These are phyloP conservation scores for Lepraria neglecta DNA, from an alignment of 495 filamentous ascomycete genomes.

Conservation along the genomic window DNA sequence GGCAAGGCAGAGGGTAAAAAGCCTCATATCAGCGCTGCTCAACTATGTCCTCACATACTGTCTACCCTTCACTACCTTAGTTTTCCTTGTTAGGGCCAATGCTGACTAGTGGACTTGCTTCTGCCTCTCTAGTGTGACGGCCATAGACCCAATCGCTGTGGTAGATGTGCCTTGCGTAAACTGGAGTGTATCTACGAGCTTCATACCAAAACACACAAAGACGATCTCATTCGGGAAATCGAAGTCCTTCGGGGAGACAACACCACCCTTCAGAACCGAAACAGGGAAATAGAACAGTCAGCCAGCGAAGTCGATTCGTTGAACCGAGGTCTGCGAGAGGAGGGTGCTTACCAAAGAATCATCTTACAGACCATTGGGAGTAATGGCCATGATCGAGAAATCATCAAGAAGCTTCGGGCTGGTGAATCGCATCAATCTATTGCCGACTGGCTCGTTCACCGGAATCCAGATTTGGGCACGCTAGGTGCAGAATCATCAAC, in stretches of 20 bases:
- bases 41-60: not conserved
- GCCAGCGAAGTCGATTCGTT: slow-evolving; percentile 1
- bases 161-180: slow-evolving; percentile 21
- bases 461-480: slow-evolving; percentile 23
- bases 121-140: slow-evolving; percentile 25
- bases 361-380: slow-evolving; percentile 33
- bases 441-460: slow-evolving; percentile 33
- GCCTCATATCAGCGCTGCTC: not conserved
- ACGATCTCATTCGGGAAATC: slow-evolving; percentile 26
- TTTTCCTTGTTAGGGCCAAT: not conserved
- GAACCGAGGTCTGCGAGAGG: slow-evolving; percentile 19
- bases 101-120: slow-evolving; percentile 14
- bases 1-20: slow-evolving; percentile 26
- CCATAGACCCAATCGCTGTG: slow-evolving; percentile 18
- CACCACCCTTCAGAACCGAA: slow-evolving; percentile 18
- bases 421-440: slow-evolving; percentile 34
- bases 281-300: slow-evolving; percentile 17
- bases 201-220: slow-evolving; percentile 28
- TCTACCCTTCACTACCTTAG: not conserved
- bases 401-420: slow-evolving; percentile 31
- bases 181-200: slow-evolving; percentile 26
- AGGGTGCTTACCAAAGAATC: slow-evolving; percentile 31
- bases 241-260: slow-evolving; percentile 22
- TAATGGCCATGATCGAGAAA: slow-evolving; percentile 34
- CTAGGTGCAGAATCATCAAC: slow-evolving; percentile 19